A percentile compares a stretch with the other conserved stretches of the same genome.
phyloP scores from a whole-genome alignment of 2,329 filamentous ascomycete genomes.

The Exophiala bonariae region DNA sequence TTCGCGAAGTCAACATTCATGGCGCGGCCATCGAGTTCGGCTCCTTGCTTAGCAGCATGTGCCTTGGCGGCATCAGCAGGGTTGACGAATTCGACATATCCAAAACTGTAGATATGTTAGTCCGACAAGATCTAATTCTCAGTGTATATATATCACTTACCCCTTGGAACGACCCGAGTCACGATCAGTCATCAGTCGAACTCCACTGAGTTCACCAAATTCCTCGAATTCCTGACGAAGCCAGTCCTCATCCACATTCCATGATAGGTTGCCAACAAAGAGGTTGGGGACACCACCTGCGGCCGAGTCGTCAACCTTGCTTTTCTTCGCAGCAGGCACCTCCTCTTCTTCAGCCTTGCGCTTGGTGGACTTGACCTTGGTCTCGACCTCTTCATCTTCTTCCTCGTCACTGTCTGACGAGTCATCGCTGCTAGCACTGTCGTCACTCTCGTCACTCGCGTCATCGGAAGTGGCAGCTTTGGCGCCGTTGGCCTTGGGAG shows the following conservation, averaged over 20 bases:
- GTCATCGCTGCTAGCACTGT: constrained; percentile 7
- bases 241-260: constrained; percentile 83
- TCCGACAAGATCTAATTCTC: not conserved
- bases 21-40: constrained; percentile 70
- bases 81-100: constrained; percentile 83
- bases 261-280: constrained; percentile 87
- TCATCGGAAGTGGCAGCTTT: constrained; percentile 10
- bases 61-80: constrained; percentile 69
- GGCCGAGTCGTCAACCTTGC: constrained; percentile 38
- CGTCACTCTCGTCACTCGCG: constrained; percentile 19
- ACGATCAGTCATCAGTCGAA: constrained; percentile 81
- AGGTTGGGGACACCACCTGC: constrained; percentile 57
- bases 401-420: constrained; percentile 27
- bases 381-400: constrained; percentile 28
- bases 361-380: constrained; percentile 35
- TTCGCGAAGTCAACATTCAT: constrained; percentile 80
- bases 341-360: constrained; percentile 50
- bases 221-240: constrained; percentile 78
- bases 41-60: constrained; percentile 70
- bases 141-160: constrained; percentile 41
- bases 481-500: constrained; percentile 14
- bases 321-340: constrained; percentile 55
- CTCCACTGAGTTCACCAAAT: constrained; percentile 70
- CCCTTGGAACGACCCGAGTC: constrained; percentile 81
- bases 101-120: constrained; percentile 59